A percentile compares a stretch with the other conserved stretches of the same genome.
These are phyloP conservation scores for Taxillus chinensis DNA, from an alignment of 164 flowering plant genomes.

Conservation along the genomic window DNA sequence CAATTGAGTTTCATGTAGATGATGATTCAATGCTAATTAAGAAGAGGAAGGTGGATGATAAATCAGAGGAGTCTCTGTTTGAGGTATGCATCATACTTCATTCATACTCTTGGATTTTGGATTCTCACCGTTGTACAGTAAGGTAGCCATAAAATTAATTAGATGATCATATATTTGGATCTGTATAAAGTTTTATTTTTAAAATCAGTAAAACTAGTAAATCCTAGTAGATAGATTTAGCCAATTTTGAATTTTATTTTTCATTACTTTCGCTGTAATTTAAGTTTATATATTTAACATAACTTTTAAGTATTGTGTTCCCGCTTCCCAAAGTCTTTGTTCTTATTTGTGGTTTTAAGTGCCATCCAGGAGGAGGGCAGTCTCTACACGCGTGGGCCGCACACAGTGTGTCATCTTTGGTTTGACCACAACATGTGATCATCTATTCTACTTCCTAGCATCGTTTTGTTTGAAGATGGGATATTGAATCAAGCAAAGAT, in stretches of 20 bases:
- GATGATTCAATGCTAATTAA: constrained; percentile 51
- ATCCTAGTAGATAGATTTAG: no score
- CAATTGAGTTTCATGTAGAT: constrained; percentile 35
- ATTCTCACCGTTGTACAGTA: no score
- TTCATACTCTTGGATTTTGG: no score
- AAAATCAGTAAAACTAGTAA: no score
- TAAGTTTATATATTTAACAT: no score
- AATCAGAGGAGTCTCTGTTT: constrained; percentile 40
- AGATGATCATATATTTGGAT: no score
- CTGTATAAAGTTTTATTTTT: no score
- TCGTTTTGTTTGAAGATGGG: constrained; percentile 84
- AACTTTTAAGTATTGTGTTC: no score
- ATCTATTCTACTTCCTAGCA: constrained; percentile 95
- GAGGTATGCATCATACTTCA: constrained; percentile 63
- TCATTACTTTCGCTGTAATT: no score
- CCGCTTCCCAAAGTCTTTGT: no score
- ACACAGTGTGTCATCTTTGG: constrained; percentile 80
- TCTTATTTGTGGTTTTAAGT: constrained; percentile 3
- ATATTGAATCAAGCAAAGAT: constrained; percentile 77
- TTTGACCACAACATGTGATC: constrained; percentile 57
- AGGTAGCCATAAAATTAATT: no score
- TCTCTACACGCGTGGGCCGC: constrained; percentile 73
- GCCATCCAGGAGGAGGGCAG: constrained; percentile 59
- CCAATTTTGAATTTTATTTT: no score
- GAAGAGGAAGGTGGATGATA: constrained; percentile 55